Conservation (phyloP, 106 monocot species). For the Dendrobium catenatum region DNA sequence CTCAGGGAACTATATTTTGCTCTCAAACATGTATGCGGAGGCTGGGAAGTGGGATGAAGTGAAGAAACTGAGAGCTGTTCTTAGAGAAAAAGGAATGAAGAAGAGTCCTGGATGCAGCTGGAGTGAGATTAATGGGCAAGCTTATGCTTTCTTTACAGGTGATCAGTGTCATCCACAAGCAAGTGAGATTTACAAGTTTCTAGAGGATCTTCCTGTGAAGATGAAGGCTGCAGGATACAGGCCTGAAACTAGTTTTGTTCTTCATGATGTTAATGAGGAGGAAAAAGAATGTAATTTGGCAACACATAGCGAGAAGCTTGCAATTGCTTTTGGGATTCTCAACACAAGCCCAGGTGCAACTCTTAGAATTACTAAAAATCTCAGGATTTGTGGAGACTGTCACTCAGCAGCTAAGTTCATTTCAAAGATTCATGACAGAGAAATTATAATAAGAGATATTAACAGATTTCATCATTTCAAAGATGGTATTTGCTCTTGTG, state of each 20-base stretch:
- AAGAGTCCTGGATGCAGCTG: constrained; percentile 59
- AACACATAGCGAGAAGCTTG: constrained; percentile 42
- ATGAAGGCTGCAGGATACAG: constrained; percentile 44
- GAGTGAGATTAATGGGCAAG: constrained; percentile 45
- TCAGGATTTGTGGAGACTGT: constrained; percentile 33
- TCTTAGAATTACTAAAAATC: constrained; percentile 37
- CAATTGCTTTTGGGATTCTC: constrained; percentile 36
- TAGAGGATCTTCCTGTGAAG: constrained; percentile 47
- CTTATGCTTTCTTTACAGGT: constrained; percentile 36
- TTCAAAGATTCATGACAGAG: constrained; percentile 20
- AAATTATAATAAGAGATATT: constrained; percentile 42
- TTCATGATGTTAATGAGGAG: constrained; percentile 35
- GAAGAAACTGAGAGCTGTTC: constrained; percentile 21
- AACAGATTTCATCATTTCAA: constrained; percentile 43
- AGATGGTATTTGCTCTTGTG: constrained; percentile 43
- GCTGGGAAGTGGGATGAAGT: constrained; percentile 43
- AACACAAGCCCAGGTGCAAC: constrained; percentile 20
- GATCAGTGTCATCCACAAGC: constrained; percentile 38
- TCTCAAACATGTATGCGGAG: constrained; percentile 63
- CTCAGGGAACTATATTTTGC: constrained; percentile 50
- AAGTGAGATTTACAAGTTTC: constrained; percentile 34
- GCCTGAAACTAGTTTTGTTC: constrained; percentile 31
- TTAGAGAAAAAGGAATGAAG: constrained; percentile 29
- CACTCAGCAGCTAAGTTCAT: constrained; percentile 31
- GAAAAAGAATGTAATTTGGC: constrained; percentile 30